These are phyloP conservation scores for Yamadazyma pseudoaaseri DNA, from an alignment of 1,139 yeast genomes.

Conservation along the genomic window DNA sequence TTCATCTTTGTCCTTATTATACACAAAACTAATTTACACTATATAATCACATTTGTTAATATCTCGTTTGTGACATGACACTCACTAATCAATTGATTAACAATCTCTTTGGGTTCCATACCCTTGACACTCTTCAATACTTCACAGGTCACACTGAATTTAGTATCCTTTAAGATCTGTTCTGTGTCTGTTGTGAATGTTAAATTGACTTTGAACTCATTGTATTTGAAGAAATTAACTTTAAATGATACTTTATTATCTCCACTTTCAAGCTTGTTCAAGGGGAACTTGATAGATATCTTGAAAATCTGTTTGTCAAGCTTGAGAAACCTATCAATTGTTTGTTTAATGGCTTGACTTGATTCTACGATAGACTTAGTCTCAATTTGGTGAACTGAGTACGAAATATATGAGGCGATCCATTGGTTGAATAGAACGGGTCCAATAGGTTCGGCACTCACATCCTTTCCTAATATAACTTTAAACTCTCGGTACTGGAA, in stretches of 20 bases:
- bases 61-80: constrained; percentile 8
- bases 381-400: constrained; percentile 14
- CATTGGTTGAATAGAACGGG: constrained; percentile 12
- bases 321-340: constrained; percentile 15
- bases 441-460: constrained; percentile 5
- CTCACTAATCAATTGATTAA: constrained; percentile 4
- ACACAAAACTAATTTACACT: too few species aligned
- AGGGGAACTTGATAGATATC: constrained; percentile 29
- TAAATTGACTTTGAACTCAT: constrained; percentile 5
- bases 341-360: constrained; percentile 18
- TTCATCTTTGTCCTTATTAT: too few species aligned
- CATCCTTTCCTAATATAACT: constrained; percentile 6
- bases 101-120: constrained; percentile 1
- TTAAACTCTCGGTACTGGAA: constrained; percentile 12
- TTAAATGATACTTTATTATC: constrained; percentile 10
- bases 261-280: constrained; percentile 9
- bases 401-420: constrained; percentile 8
- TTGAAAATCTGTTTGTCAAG: constrained; percentile 30
- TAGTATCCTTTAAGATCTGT: background rate
- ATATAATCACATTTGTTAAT: constrained; percentile 4
- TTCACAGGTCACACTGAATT: constrained; percentile 4
- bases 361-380: constrained; percentile 13
- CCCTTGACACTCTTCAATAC: constrained; percentile 2
- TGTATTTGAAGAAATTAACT: constrained; percentile 15
- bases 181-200: constrained; percentile 1